Conservation (phyloP, 140 eudicot genomes). For the Cichorium intybus region DNA sequence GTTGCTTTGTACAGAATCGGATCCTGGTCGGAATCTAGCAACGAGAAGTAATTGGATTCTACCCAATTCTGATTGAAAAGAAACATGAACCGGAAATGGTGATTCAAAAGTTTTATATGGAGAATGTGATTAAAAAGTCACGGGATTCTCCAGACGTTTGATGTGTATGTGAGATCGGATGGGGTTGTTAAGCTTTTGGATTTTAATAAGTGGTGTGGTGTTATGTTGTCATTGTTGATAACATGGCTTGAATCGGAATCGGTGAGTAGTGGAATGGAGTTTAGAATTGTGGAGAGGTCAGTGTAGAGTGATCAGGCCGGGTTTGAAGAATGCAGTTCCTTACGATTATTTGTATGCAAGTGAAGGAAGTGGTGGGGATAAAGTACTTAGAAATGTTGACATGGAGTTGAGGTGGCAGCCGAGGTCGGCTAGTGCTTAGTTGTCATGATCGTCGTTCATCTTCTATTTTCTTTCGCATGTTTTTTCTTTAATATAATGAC, state of each 20-base stretch:
- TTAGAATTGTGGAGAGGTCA: slow-evolving; percentile 71
- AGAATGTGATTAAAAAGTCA: slow-evolving; percentile 56
- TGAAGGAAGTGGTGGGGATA: slow-evolving; percentile 96
- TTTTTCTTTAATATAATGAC: no score
- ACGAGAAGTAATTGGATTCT: slow-evolving; percentile 82
- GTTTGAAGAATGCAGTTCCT: slow-evolving; percentile 90
- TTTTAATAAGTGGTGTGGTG: slow-evolving; percentile 81
- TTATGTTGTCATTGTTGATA: slow-evolving; percentile 68
- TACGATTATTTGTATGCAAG: slow-evolving; percentile 89
- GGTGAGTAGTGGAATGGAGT: slow-evolving; percentile 34
- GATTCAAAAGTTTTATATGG: slow-evolving; percentile 41
- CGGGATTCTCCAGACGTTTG: no score
- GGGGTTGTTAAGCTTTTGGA: slow-evolving; percentile 67
- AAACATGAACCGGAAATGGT: slow-evolving; percentile 32
- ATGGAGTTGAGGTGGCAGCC: slow-evolving; percentile 57
- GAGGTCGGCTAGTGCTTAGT: slow-evolving; percentile 46
- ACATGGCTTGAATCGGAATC: slow-evolving; percentile 42
- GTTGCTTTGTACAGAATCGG: slow-evolving; percentile 56
- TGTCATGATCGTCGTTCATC: background rate
- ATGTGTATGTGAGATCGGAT: slow-evolving; percentile 63
- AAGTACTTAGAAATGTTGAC: slow-evolving; percentile 72
- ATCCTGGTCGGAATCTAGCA: slow-evolving; percentile 73
- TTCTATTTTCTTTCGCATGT: background rate
- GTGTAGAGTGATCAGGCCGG: slow-evolving; percentile 77
- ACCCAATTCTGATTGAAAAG: slow-evolving; percentile 51